These are phyloP conservation scores for Paraphaeosphaeria sporulosa DNA, from an alignment of 2,329 filamentous ascomycete species.

Conservation along the genomic window DNA sequence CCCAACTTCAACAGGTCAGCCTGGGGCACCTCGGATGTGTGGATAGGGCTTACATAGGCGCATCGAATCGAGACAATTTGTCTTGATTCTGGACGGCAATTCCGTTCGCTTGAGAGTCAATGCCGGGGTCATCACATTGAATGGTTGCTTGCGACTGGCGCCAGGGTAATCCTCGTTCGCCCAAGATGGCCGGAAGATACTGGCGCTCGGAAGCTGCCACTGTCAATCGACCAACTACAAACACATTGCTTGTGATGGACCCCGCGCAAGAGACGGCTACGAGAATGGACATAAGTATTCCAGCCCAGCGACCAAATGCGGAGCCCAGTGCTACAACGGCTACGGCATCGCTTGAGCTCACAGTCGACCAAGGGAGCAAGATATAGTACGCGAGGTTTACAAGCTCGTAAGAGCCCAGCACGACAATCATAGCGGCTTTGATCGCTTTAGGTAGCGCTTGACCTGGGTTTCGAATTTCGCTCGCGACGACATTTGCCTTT, in stretches of 20 bases:
- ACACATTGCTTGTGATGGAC: constrained; percentile 69
- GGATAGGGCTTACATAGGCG: constrained; percentile 38
- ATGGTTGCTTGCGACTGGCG: constrained; percentile 4
- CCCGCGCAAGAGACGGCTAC: constrained; percentile 69
- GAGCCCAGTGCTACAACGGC: constrained; percentile 62
- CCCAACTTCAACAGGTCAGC: constrained; percentile 27
- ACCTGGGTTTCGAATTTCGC: constrained; percentile 46
- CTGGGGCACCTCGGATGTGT: not conserved
- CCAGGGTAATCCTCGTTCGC: constrained; percentile 37
- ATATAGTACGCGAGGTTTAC: constrained; percentile 70
- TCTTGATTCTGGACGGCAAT: constrained; percentile 1
- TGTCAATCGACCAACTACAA: constrained; percentile 67
- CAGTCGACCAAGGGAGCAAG: constrained; percentile 65
- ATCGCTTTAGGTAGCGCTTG: constrained; percentile 64
- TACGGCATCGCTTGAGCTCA: constrained; percentile 67
- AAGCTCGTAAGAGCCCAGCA: constrained; percentile 66
- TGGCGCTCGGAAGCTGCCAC: constrained; percentile 59
- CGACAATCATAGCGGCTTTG: constrained; percentile 67
- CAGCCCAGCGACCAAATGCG: constrained; percentile 62
- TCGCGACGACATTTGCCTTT: constrained; percentile 50
- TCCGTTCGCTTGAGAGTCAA: not conserved
- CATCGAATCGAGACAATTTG: constrained; percentile 31
- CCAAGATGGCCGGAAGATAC: constrained; percentile 45
- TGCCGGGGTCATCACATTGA: not conserved
- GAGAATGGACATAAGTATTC: constrained; percentile 62